A percentile compares a stretch with the other conserved stretches of the same genome.
Conservation (phyloP, 345 rosid species). For the Passiflora organensis region DNA sequence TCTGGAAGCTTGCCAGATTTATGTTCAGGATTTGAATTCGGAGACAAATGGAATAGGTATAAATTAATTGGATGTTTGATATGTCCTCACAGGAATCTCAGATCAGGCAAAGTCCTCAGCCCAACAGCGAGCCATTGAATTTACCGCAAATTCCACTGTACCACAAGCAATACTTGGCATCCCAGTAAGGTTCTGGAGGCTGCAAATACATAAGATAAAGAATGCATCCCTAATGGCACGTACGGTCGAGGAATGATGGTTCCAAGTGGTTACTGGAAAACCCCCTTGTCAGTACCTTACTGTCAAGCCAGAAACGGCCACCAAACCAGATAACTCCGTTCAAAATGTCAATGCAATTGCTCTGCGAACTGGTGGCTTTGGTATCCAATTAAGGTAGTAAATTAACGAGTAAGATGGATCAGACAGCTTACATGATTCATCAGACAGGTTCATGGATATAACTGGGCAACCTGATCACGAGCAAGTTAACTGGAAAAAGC, state of each 20-base stretch:
- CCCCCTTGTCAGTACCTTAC: conserved; percentile 55
- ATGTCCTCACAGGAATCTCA: conserved; percentile 75
- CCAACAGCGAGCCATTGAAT: conserved; percentile 52
- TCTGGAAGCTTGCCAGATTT: conserved; percentile 45
- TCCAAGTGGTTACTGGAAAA: conserved; percentile 66
- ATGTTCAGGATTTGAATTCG: too few relatives aligned
- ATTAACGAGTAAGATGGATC: too few relatives aligned
- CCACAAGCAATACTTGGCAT: conserved; percentile 42
- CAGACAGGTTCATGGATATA: conserved; percentile 3
- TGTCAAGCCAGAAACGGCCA: conserved; percentile 48
- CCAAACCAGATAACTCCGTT: too few relatives aligned
- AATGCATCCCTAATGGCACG: conserved; percentile 63
- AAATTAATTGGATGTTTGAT: too few relatives aligned
- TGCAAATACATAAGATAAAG: conserved; percentile 21
- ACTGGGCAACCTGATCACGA: neutral
- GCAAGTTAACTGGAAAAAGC: too few relatives aligned
- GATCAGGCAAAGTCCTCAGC: conserved; percentile 67
- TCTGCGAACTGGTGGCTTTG: conserved; percentile 52
- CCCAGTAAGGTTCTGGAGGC: conserved; percentile 65
- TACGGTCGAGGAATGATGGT: conserved; percentile 65
- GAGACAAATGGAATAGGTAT: too few relatives aligned
- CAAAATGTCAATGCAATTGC: too few relatives aligned
- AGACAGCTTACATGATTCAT: neutral
- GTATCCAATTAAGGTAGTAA: too few relatives aligned
- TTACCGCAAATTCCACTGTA: conserved; percentile 17